Conservation (phyloP, 2,329 filamentous ascomycete species). For the Hypoxylon sp. region DNA sequence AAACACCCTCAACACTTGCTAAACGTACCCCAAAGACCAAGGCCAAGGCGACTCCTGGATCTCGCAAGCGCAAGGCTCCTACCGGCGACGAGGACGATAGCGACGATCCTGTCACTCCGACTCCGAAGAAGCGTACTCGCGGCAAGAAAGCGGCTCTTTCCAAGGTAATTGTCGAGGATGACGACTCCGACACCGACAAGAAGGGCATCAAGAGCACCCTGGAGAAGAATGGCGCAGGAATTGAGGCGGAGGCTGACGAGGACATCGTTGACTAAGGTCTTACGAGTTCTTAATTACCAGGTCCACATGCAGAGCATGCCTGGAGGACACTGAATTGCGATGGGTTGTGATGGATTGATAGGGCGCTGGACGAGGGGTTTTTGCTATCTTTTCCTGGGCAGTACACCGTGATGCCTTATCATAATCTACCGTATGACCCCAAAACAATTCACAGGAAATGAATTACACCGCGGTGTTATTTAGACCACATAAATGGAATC, state of each 20-base stretch:
- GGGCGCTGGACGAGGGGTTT: neutral
- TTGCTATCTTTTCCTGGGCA: neutral
- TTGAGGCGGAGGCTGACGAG: slow-evolving; percentile 8
- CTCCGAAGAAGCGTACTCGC: slow-evolving; percentile 26
- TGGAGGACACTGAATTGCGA: neutral
- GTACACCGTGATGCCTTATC: neutral
- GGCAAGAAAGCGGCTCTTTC: slow-evolving; percentile 13
- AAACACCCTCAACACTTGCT: slow-evolving; percentile 17
- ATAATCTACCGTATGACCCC: neutral
- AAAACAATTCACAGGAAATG: neutral
- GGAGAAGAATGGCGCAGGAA: slow-evolving; percentile 7
- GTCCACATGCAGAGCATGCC: neutral
- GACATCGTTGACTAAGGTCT: slow-evolving; percentile 26
- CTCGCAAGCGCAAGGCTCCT: slow-evolving; percentile 33
- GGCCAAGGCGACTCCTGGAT: slow-evolving; percentile 18
- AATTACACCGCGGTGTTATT: neutral
- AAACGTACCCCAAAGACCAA: slow-evolving; percentile 24
- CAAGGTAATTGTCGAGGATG: slow-evolving; percentile 11
- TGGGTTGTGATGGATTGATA: slow-evolving; percentile 1
- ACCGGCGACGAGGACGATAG: slow-evolving; percentile 9
- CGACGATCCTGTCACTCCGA: slow-evolving; percentile 5
- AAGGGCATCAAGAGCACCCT: neutral
- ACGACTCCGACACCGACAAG: slow-evolving; percentile 14
- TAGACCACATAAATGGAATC: neutral
- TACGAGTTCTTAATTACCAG: neutral